phyloP scores from a whole-genome alignment of 371 early-diverging fungal genomes.

The Lichtheimia ornata region DNA sequence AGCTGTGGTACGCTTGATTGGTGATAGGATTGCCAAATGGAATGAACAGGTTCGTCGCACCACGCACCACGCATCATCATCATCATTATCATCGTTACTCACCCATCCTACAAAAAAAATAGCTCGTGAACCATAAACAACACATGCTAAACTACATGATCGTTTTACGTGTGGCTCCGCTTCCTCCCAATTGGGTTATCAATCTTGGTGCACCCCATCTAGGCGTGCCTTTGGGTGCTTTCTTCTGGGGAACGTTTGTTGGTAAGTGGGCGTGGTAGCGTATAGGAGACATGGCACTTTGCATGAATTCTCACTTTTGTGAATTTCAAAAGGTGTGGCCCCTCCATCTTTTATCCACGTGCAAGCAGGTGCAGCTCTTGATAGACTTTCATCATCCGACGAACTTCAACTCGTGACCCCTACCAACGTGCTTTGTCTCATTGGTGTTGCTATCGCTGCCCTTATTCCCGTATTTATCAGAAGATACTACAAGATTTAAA shows the following conservation, averaged over 20 bases:
- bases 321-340: slow-evolving; percentile 43
- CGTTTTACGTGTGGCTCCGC: slow-evolving; percentile 56
- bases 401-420: slow-evolving; percentile 42
- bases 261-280: slow-evolving; percentile 22
- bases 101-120: neutral
- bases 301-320: neutral
- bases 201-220: slow-evolving; percentile 67
- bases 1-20: slow-evolving; percentile 54
- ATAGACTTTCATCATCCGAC: slow-evolving; percentile 58
- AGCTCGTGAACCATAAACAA: slow-evolving; percentile 58
- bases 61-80: neutral
- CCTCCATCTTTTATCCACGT: slow-evolving; percentile 68
- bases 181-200: slow-evolving; percentile 69
- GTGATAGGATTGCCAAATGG: slow-evolving; percentile 59
- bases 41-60: slow-evolving; percentile 49
- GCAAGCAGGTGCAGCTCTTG: slow-evolving; percentile 65
- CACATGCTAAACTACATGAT: slow-evolving; percentile 68
- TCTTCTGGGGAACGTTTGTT: slow-evolving; percentile 59
- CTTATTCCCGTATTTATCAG: slow-evolving; percentile 47
- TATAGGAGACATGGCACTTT: no score
- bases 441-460: slow-evolving; percentile 44
- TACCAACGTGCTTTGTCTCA: slow-evolving; percentile 42
- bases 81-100: neutral
- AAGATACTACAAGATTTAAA: slow-evolving; percentile 27
- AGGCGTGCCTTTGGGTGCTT: slow-evolving; percentile 51